These are phyloP conservation scores for Trametes cinnabarina DNA, from an alignment of 768 basidiomycete genomes.

Conservation along the genomic window DNA sequence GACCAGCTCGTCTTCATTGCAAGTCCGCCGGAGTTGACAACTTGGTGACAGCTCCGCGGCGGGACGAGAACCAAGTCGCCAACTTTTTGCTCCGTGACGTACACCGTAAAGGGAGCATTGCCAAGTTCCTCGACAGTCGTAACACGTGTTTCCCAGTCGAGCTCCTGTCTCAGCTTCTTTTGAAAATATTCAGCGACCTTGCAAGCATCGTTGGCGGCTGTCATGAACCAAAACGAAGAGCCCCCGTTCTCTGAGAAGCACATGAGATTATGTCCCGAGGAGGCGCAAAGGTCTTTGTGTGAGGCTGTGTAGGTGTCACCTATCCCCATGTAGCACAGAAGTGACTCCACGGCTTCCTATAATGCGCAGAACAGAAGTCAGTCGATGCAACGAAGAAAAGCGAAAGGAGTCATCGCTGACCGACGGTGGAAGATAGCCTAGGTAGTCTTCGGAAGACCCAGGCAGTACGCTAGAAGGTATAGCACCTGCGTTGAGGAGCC, in stretches of 20 bases:
- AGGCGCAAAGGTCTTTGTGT: conserved; percentile 83
- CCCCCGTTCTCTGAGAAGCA: conserved; percentile 71
- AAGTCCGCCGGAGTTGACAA: conserved; percentile 76
- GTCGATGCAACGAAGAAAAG: no score
- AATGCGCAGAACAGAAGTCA: background rate
- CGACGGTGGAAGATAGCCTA: conserved; percentile 51
- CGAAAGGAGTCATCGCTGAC: conserved; percentile 36
- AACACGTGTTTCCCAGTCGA: conserved; percentile 74
- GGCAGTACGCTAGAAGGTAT: conserved; percentile 56
- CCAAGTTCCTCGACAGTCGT: conserved; percentile 62
- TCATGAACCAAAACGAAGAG: conserved; percentile 88
- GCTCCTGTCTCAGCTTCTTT: conserved; percentile 47
- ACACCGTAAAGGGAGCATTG: conserved; percentile 65
- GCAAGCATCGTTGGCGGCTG: conserved; percentile 54
- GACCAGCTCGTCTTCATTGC: conserved; percentile 88
- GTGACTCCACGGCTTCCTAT: conserved; percentile 65
- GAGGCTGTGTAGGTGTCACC: conserved; percentile 83
- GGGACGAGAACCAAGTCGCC: conserved; percentile 84
- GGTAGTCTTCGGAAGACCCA: conserved; percentile 52
- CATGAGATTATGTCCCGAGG: conserved; percentile 86
- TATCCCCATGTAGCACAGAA: conserved; percentile 84
- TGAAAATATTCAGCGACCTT: conserved; percentile 59
- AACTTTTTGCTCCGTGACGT: conserved; percentile 66
- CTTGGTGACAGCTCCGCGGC: conserved; percentile 79
- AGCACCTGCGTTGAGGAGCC: conserved; percentile 46